Percentiles rank a stretch among this genome's conserved stretches.
phyloP scores from a whole-genome alignment of 1,284 basidiomycete genomes.

The Cryptococcus maquisensis region DNA sequence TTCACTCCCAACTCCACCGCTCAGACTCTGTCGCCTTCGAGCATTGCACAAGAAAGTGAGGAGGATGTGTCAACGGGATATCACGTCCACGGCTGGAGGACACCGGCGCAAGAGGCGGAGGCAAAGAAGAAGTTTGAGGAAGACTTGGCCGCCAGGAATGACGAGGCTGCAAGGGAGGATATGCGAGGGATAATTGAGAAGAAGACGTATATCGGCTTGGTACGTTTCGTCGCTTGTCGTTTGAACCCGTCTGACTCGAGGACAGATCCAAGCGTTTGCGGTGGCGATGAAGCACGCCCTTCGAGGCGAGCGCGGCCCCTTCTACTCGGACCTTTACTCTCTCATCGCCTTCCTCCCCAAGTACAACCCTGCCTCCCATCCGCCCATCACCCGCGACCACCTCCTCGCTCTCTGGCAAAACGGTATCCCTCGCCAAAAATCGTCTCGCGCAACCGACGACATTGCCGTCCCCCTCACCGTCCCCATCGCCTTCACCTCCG shows the following conservation, averaged over 20 bases:
- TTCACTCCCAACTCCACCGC: too few species aligned
- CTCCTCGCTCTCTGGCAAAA: constrained; percentile 32
- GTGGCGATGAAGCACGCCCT: constrained; percentile 34
- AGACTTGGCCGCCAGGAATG: not conserved
- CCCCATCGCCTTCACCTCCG: constrained; percentile 19
- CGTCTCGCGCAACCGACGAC: constrained; percentile 14
- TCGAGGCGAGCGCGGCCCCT: constrained; percentile 32
- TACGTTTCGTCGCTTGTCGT: constrained; percentile 10
- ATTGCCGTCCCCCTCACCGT: constrained; percentile 30
- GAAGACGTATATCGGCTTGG: constrained; percentile 35
- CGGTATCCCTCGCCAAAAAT: constrained; percentile 29
- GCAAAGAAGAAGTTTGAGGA: constrained; percentile 1
- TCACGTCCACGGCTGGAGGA: not conserved
- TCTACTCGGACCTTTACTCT: constrained; percentile 35
- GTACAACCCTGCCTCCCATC: constrained; percentile 27
- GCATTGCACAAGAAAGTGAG: too few species aligned
- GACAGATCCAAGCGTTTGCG: constrained; percentile 32
- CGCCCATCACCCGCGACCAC: constrained; percentile 30
- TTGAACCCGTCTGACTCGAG: not conserved
- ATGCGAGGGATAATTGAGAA: constrained; percentile 32
- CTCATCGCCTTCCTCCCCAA: constrained; percentile 36
- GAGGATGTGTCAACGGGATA: too few species aligned
- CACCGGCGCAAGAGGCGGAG: constrained; percentile 7
- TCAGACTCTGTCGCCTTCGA: too few species aligned
- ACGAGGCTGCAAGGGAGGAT: constrained; percentile 4